Evolutionary conservation across 371 early-diverging fungal species (phyloP), one percentile per base, ranked within the genome.

Genomic region (Mucor saturninus): DNA sequence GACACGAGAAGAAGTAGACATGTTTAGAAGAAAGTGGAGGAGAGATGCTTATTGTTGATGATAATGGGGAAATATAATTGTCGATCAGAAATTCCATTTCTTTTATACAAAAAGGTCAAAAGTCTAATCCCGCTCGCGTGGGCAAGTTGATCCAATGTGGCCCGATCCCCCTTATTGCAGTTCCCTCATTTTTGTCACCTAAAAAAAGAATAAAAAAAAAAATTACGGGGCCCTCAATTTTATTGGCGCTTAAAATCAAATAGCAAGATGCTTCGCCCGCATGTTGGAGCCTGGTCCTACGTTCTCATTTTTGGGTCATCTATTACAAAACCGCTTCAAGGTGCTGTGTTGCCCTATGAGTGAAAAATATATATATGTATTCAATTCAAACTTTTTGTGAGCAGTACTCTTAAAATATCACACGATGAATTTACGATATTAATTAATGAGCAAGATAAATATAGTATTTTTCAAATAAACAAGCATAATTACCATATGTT

Each of bases 41-140:
- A 21, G 58, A 14, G 40, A 21, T 45, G 57, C 13, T 50, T 6
- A 31, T 57, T 35, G 48, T 21, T 37, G 50, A 57, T 49, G 10
- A 29, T 29, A 29, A 50, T 31, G n/a, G 32, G 28, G 38, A 59
- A 59, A 31, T 9, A 11, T 21, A 14, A 38, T 29, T 59, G 59
- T 29, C 11, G 59, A 59, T 59, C 50, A 37, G 21, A 49, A 26
- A 4, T 9, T 56, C 46, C 26, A 3, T 7, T 49, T 38, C 37
- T 49, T 59, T 59, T 59, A 59, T 59, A 59, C 21, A 38, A 59
- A 57, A 56, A 13, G 1, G 15, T 21, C 21, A 21, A 38, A 59
- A 49, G 49, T 30, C 49, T 48, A 59, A 38, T 59, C 50, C 57
- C 59, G 59, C 59, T 59, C 59, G 59, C 59, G 49, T 59, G 59